Base-by-base conservation (phyloP, 768 basidiomycete species). In the Amanita polypyramis region DNA sequence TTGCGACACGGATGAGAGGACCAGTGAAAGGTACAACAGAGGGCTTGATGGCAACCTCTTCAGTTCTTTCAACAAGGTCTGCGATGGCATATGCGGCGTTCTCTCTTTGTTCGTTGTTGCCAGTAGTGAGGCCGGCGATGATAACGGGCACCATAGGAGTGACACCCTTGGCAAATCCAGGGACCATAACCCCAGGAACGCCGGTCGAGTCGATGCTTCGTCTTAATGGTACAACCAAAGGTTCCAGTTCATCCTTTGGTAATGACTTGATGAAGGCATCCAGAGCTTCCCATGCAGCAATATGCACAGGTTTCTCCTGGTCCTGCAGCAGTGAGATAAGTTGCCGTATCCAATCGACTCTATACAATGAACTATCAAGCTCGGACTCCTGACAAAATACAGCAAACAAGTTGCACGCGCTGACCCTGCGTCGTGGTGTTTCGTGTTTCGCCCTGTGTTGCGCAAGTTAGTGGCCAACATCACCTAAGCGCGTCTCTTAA, bases 11-110 rank as follows among this genome's bases (percentile, higher is more conserved):
- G 58, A 96, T 97, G 54, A 97, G 82, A 6, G 93, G 93, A 7
- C 94, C 93, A 3, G 93, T 96, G 60, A 96, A 89, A 15, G 90
- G 86, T 12, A 96, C 92, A 52, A 95, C 92, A 65, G 86, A 97
- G 0, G 93, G 87, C 63, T 95, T 96, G 75, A 98, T 87, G 0
- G 92, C 81, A 40, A 55, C 65, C 51, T 75, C 74, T n/a, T 84
- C 77, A 1, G 94, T 96, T 19, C 74, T 76, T 61, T 93, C 85
- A 29, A 97, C 90, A 32, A 99, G 77, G 55, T 97, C 95, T n/a
- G 90, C 87, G 51, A 98, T 94, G 23, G 90, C 93, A 56, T 91
- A 91, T 0, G 95, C 92, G 0, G 95, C 94, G 55, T 95, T 85
- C 64, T 98, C 96, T 56, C 89, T 74, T 58, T 92, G 91, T 51